These are phyloP conservation scores for Entomortierella beljakovae DNA, from an alignment of 192 early-diverging fungal genomes.

Conservation along the genomic window DNA sequence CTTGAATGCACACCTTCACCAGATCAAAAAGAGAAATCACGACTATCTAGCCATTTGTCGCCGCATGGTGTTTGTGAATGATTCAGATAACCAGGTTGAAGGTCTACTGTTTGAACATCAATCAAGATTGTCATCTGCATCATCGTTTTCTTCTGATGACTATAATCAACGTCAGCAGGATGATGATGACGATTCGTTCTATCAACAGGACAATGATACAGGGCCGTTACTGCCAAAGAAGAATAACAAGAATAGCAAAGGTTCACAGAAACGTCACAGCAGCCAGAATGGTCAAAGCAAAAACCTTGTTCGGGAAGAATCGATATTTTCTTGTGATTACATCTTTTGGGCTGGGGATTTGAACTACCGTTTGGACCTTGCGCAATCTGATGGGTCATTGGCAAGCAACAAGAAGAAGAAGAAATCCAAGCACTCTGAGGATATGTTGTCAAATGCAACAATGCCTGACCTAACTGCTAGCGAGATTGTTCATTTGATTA, in stretches of 20 bases:
- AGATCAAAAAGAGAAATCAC: conserved; percentile 47
- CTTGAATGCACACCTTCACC: conserved; percentile 43
- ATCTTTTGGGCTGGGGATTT: conserved; percentile 54
- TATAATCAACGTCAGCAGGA: neutral
- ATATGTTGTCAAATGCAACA: conserved; percentile 28
- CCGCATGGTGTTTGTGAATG: conserved; percentile 41
- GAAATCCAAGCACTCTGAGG: conserved; percentile 9
- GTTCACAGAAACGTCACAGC: neutral
- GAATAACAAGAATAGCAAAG: conserved; percentile 1
- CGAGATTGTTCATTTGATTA: conserved; percentile 43
- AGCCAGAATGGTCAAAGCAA: neutral
- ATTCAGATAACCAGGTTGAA: conserved; percentile 32
- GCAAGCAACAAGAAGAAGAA: conserved; percentile 33
- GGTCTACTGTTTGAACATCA: conserved; percentile 36
- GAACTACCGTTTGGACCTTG: conserved; percentile 51
- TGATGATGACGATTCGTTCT: conserved; percentile 27
- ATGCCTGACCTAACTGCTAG: conserved; percentile 34
- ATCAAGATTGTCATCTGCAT: conserved; percentile 17
- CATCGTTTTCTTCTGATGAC: conserved; percentile 3
- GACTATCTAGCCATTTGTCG: conserved; percentile 45
- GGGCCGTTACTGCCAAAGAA: conserved; percentile 32
- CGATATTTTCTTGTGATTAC: conserved; percentile 48
- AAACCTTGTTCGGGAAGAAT: conserved; percentile 29
- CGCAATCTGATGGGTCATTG: conserved; percentile 33
- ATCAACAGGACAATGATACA: conserved; percentile 36